Percentiles rank a stretch among this genome's conserved stretches.
Evolutionary conservation across 352 stramenopile genomes (phyloP).

Genomic region (Thalassiosira exigua): DNA sequence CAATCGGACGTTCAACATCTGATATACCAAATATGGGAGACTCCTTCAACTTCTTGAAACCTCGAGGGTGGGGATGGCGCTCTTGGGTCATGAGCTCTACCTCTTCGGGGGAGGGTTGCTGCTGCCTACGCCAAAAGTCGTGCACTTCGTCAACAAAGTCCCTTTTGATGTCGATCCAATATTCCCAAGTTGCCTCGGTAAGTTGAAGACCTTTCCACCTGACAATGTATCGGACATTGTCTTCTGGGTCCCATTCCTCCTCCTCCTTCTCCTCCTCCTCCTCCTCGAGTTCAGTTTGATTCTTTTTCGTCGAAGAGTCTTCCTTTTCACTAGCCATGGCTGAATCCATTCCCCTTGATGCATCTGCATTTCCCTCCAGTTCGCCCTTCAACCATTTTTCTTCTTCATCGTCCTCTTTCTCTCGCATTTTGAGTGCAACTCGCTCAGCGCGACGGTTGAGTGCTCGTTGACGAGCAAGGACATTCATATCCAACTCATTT

Average conservation of each 20-base stretch:
- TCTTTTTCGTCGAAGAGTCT: neutral
- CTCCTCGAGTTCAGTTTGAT: constrained; percentile 11
- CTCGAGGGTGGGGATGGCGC: constrained; percentile 75
- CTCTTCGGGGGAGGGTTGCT: constrained; percentile 61
- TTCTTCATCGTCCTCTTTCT: constrained; percentile 66
- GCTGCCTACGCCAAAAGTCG: constrained; percentile 84
- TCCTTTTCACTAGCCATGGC: constrained; percentile 10
- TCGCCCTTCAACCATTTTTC: constrained; percentile 67
- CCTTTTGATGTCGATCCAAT: constrained; percentile 70
- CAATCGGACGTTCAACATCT: constrained; percentile 57
- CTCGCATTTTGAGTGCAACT: constrained; percentile 56
- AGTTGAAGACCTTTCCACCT: constrained; percentile 84
- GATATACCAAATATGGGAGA: constrained; percentile 81
- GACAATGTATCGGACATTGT: constrained; percentile 86
- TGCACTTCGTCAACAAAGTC: constrained; percentile 83
- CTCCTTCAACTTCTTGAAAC: constrained; percentile 83
- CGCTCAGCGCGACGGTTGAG: constrained; percentile 71
- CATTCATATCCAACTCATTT: constrained; percentile 79
- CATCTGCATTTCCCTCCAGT: constrained; percentile 39
- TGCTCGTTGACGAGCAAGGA: constrained; percentile 79
- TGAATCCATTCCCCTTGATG: too few species aligned
- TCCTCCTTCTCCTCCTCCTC: constrained; percentile 56
- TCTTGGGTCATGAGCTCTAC: constrained; percentile 51
- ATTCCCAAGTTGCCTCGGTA: constrained; percentile 85
- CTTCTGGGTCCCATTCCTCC: constrained; percentile 83